Evolutionary conservation across 2,329 filamentous ascomycete species (phyloP).

Genomic region (Colletotrichum sp.): DNA sequence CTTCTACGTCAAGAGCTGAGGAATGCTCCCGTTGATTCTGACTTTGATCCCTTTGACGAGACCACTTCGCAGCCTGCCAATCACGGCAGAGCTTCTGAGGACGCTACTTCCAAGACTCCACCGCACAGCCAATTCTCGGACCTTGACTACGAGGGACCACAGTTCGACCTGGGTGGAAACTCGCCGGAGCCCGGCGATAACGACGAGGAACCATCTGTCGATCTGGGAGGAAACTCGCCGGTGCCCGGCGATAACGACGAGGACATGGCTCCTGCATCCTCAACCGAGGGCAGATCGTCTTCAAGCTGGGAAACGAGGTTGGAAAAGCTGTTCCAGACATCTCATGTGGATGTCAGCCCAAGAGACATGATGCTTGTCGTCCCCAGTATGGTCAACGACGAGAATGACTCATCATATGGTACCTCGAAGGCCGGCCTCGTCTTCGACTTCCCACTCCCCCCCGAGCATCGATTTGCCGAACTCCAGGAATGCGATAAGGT

Average conservation of each 20-base stretch:
- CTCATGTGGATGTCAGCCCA: rapidly evolving
- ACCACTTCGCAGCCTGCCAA: not conserved
- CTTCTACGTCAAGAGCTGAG: not conserved
- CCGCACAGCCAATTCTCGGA: no score
- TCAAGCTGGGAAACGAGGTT: no score
- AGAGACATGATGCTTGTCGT: not conserved
- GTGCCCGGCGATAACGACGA: not conserved
- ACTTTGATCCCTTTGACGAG: not conserved
- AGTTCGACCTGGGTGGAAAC: not conserved
- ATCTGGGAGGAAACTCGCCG: not conserved
- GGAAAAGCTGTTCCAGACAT: no score
- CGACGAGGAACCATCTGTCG: not conserved
- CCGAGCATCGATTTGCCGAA: not conserved
- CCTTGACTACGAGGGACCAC: not conserved
- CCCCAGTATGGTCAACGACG: rapidly evolving
- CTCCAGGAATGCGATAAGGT: not conserved
- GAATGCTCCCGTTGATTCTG: not conserved
- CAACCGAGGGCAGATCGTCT: no score
- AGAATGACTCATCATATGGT: not conserved
- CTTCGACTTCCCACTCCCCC: not conserved
- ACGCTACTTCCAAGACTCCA: no score
- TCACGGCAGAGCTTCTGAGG: not conserved
- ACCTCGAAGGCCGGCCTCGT: not conserved
- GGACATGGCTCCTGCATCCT: not conserved
- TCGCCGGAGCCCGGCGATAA: not conserved